A percentile compares a stretch with the other conserved stretches of the same genome.
phyloP scores from a whole-genome alignment of 1,284 basidiomycete genomes.

The Fistulinella cinereoalba region DNA sequence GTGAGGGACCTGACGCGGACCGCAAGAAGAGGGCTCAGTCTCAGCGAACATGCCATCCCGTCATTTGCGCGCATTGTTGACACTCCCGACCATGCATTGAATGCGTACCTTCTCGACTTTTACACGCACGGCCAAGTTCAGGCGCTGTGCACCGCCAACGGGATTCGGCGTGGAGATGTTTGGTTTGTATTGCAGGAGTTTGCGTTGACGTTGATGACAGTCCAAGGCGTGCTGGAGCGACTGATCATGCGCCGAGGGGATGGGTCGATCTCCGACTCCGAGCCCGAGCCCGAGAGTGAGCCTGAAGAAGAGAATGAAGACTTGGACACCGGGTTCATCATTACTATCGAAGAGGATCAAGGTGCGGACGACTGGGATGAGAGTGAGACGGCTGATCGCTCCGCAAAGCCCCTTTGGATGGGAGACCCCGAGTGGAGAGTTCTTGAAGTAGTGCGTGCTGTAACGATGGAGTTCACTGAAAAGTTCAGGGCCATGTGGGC shows the following conservation, averaged over 20 bases:
- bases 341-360: too few relatives aligned
- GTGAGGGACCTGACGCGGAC: conserved; percentile 53
- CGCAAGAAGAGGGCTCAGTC: conserved; percentile 48
- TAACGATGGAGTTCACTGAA: conserved; percentile 50
- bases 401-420: conserved; percentile 40
- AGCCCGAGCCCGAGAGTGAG: conserved; percentile 26
- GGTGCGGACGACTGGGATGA: conserved; percentile 25
- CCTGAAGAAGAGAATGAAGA: conserved; percentile 16
- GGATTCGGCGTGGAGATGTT: conserved; percentile 54
- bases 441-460: conserved; percentile 47
- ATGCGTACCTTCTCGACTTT: conserved; percentile 67
- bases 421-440: conserved; percentile 53
- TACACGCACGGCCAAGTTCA: conserved; percentile 58
- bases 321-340: conserved; percentile 10
- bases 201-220: conserved; percentile 45
- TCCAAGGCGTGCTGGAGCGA: conserved; percentile 46
- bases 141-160: conserved; percentile 50
- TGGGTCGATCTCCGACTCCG: too few relatives aligned
- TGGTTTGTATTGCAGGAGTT: conserved; percentile 66
- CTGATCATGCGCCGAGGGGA: too few relatives aligned
- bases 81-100: conserved; percentile 33
- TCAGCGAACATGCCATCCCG: conserved; percentile 59
- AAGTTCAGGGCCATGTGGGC: conserved; percentile 55
- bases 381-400: conserved; percentile 16
- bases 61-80: conserved; percentile 45